Evolutionary conservation across 169 alveolate species (phyloP).

Genomic region (Miamiensis avidus): DNA sequence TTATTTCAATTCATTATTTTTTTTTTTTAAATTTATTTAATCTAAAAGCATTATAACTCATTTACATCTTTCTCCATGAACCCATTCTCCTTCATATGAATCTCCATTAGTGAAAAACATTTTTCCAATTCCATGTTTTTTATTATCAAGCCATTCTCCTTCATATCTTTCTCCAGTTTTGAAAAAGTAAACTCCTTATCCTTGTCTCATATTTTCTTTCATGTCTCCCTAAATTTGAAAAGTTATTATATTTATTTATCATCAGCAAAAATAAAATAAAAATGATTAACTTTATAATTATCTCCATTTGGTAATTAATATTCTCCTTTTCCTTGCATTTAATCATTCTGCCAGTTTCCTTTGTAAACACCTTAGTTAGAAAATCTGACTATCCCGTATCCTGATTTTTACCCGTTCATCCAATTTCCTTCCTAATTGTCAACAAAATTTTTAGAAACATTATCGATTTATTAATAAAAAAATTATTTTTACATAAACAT

Average conservation of each 20-base stretch:
- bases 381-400: background rate
- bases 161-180: constrained; percentile 23
- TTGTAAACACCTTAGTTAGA: background rate
- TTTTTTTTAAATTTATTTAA: no score
- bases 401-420: background rate
- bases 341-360: background rate
- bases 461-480: no score
- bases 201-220: no score
- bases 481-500: background rate
- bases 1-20: no score
- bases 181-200: no score
- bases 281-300: constrained; percentile 1
- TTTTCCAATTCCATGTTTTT: constrained; percentile 47
- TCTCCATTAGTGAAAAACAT: constrained; percentile 50
- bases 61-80: constrained; percentile 47
- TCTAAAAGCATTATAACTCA: no score
- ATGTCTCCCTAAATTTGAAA: no score
- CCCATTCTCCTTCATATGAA: constrained; percentile 62
- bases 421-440: background rate
- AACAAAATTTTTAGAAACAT: background rate
- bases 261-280: no score
- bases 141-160: constrained; percentile 37
- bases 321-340: background rate
- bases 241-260: no score
- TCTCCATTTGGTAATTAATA: background rate